Base-by-base conservation (phyloP, 192 early-diverging fungal genomes). In the Spizellomyces punctatus region DNA sequence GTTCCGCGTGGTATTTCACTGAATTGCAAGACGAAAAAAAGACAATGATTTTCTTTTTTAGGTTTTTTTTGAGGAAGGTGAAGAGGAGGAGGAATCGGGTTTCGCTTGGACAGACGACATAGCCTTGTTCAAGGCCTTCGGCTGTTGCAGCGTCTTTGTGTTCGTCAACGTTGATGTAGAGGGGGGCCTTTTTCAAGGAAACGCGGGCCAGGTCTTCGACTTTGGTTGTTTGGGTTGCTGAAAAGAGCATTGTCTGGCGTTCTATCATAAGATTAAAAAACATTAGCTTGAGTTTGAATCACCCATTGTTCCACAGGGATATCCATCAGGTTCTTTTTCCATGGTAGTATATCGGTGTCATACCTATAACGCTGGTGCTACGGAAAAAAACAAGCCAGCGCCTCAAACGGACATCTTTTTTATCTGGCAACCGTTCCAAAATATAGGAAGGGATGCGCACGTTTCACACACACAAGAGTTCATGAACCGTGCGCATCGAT, bases 121-220 rank as follows among this genome's bases (percentile, higher is more conserved):
- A 99, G 48, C 98, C 98, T 67, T 98, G 98, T 69, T 98, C 94
- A 55, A 99, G 86, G 17, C 94, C 94, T 61, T 98, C 96, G 6
- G 91, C 96, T 43, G 98, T 99, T 0, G 98, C 91, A 41, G 83
- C 91, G 43, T 98, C 95, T 82, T 96, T 97, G 81, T 93, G 85
- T 79, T 96, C 93, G 81, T 99, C 94, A 6, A 99, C 98, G 72
- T 99, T 99, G 84, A 99, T 97, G 83, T 99, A 99, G 55, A 99
- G 79, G 16, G 98, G 98, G 27, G 94, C 90, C 72, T 94, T 91
- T 81, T 94, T 95, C 49, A 99, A 84, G 46, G 98, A 98, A n/a
- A 99, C 94, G 66, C 98, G 89, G 27, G 96, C 98, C 16, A 99
- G 86, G 78, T 98, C 98, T 71, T 92, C 91, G 63, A 99, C 96